These are phyloP conservation scores for Clavispora santaluciae DNA, from an alignment of 805 yeast species.

Conservation along the genomic window DNA sequence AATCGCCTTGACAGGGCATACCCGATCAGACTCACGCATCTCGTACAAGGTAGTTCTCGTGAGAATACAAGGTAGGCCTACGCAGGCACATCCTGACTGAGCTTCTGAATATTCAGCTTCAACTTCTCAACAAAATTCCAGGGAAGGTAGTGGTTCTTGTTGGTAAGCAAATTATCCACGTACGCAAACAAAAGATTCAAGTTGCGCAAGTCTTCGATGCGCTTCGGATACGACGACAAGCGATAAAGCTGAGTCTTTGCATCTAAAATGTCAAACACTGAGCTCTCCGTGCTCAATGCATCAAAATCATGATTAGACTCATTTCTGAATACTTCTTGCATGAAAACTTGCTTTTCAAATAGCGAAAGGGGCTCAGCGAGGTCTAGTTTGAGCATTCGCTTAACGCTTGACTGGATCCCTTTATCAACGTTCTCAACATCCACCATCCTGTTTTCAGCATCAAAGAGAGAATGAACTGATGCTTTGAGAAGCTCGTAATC, in stretches of 20 bases:
- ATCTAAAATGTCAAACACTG: slow-evolving; percentile 46
- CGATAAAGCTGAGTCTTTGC: slow-evolving; percentile 47
- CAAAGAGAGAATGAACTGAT: slow-evolving; percentile 28
- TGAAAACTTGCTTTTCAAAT: slow-evolving; percentile 28
- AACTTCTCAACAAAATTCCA: slow-evolving; percentile 50
- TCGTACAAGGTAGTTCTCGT: neutral
- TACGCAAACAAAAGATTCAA: slow-evolving; percentile 57
- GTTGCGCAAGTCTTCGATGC: slow-evolving; percentile 58
- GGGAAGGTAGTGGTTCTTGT: slow-evolving; percentile 41
- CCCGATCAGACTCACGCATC: too few species aligned
- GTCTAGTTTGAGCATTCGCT: slow-evolving; percentile 19
- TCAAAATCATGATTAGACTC: slow-evolving; percentile 14
- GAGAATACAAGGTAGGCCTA: too few species aligned
- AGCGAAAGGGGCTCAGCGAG: slow-evolving; percentile 19
- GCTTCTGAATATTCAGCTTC: slow-evolving; percentile 40
- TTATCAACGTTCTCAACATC: slow-evolving; percentile 25
- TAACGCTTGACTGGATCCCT: slow-evolving; percentile 21
- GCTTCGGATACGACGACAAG: slow-evolving; percentile 38
- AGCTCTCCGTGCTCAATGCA: slow-evolving; percentile 29
- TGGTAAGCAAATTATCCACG: slow-evolving; percentile 40
- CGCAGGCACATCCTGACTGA: neutral
- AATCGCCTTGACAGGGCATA: too few species aligned
- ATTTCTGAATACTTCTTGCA: slow-evolving; percentile 21
- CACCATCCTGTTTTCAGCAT: slow-evolving; percentile 28
- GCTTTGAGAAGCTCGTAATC: slow-evolving; percentile 36